phyloP scores from a whole-genome alignment of 306 rosid genomes.

The Clitoria ternatea region DNA sequence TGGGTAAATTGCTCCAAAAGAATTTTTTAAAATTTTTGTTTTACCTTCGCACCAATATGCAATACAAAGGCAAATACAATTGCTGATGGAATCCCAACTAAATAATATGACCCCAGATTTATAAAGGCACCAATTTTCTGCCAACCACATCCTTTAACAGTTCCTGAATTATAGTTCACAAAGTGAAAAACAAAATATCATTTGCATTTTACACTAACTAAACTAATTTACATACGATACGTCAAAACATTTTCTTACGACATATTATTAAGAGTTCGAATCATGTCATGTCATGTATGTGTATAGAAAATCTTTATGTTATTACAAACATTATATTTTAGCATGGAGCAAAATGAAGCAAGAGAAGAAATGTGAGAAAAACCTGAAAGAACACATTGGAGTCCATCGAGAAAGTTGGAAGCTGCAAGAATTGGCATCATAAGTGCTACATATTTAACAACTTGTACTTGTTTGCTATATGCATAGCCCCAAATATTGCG shows the following conservation, averaged over 20 bases:
- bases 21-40: too few species aligned
- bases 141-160: conserved; percentile 83
- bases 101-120: conserved; percentile 67
- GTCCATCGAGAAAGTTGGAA: conserved; percentile 63
- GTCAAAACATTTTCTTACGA: neutral
- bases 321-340: too few species aligned
- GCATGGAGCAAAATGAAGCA: too few species aligned
- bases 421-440: conserved; percentile 70
- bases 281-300: neutral
- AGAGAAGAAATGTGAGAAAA: too few species aligned
- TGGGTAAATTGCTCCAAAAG: neutral
- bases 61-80: conserved; percentile 52
- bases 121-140: conserved; percentile 79
- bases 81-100: conserved; percentile 66
- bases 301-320: too few species aligned
- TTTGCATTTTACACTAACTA: too few species aligned
- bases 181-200: neutral
- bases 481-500: conserved; percentile 75
- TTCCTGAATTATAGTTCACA: conserved; percentile 41
- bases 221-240: too few species aligned
- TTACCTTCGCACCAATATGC: conserved; percentile 68
- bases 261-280: too few species aligned
- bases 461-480: conserved; percentile 56
- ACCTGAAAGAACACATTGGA: conserved; percentile 82
- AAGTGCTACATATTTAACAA: conserved; percentile 48